Evolutionary conservation across 768 basidiomycete species (phyloP), one percentile per base, ranked within the genome.

Genomic region (Pleurotus djamor): DNA sequence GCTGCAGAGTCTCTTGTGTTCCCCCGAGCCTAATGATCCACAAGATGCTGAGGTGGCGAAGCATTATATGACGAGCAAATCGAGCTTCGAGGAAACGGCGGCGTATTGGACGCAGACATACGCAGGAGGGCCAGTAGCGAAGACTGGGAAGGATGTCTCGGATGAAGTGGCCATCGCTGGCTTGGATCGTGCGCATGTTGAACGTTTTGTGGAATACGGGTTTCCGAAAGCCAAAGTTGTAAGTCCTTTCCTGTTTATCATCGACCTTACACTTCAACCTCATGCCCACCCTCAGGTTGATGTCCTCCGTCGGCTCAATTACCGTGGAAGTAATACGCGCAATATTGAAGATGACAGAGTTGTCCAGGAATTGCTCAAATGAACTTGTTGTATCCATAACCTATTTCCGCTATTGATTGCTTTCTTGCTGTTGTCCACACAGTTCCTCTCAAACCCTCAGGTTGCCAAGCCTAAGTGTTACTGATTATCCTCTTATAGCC

Each of bases 1-100:
- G 2, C 82, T 98, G 12, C 96, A 98, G 71, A 93, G 91, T 41
- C 80, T 98, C 21, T 80, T 98, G 14, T 96, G 94, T 72, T 91
- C 89, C 7, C 96, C 96, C 0, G 94, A 97, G 69, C 96, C 96
- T 6, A 92, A 91, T 63, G 96, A 98, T 69, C 96, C 96, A 0
- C 96, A 98, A 74, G 96, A 98, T 68, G 96, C 96, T 0, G 95
- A 98, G 74, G 96, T 98, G 9, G 96, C 96, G 10, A 98, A 97
- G 71, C 96, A 97, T 69, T 98, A 92, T 67, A 90, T 92, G 72
- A 93, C 94, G 10, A 92, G 89, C 71, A 89, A 89, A 70, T 75
- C 77, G 28, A 88, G 89, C 66, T 98, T 98, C 64, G 92, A 96
- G 60, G 91, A 91, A 41, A 98, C 96, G 3, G 96, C 96, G 59